Conservation (phyloP, 2,329 filamentous ascomycete genomes). For the Neospermospora avenae region DNA sequence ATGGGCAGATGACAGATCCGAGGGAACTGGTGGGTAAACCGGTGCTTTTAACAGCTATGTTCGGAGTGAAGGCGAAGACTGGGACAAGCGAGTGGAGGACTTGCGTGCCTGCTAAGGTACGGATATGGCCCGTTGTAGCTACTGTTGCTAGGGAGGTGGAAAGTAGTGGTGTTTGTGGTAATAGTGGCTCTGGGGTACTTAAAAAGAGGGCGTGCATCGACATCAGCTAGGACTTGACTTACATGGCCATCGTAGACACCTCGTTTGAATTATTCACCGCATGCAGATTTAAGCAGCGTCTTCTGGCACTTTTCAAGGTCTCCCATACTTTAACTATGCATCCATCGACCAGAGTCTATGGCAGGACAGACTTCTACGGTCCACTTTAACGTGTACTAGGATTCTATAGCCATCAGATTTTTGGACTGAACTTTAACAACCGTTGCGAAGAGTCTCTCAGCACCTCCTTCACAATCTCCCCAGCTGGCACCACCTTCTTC, state of each 20-base stretch:
- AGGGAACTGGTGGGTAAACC: background rate
- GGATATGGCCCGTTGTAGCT: background rate
- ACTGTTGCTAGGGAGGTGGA: background rate
- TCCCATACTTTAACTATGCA: too few species aligned
- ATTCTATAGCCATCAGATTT: background rate
- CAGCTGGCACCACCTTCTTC: slow-evolving; percentile 46
- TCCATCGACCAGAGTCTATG: too few species aligned
- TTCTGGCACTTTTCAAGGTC: too few species aligned
- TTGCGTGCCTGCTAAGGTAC: slow-evolving; percentile 4
- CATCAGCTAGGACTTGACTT: background rate
- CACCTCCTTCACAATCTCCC: slow-evolving; percentile 48
- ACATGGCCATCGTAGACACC: too few species aligned
- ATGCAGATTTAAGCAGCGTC: too few species aligned
- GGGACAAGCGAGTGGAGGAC: background rate
- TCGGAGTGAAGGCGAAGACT: background rate
- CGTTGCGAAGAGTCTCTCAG: slow-evolving; percentile 6
- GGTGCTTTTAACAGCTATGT: slow-evolving; percentile 2
- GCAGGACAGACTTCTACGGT: too few species aligned
- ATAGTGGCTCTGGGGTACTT: background rate
- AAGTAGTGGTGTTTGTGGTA: background rate
- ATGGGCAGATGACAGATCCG: background rate
- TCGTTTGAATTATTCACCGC: too few species aligned
- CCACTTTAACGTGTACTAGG: background rate
- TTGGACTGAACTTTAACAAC: background rate
- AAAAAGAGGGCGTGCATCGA: background rate